Conservation (phyloP, 2,329 filamentous ascomycete species). For the Alternaria panax region DNA sequence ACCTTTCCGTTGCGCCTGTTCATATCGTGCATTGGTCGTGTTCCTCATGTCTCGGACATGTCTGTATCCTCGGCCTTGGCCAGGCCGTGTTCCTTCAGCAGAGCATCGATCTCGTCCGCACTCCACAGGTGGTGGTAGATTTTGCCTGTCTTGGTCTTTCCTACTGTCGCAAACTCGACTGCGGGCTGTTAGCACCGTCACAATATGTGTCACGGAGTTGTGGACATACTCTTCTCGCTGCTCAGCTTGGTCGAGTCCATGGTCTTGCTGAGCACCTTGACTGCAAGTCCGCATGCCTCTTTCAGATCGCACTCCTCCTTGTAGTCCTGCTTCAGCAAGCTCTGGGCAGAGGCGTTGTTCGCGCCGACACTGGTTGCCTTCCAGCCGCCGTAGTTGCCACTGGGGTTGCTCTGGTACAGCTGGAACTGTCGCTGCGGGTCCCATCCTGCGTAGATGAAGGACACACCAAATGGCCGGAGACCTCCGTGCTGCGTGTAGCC, state of each 20-base stretch:
- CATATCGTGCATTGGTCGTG: constrained; percentile 30
- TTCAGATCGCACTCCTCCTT: constrained; percentile 97
- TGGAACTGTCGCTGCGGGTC: constrained; percentile 97
- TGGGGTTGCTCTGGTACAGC: constrained; percentile 98
- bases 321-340: constrained; percentile 98
- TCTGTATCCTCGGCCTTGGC: constrained; percentile 67
- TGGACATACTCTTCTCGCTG: constrained; percentile 91
- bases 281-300: constrained; percentile 95
- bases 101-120: constrained; percentile 91
- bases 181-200: constrained; percentile 32
- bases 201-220: neutral
- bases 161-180: constrained; percentile 99
- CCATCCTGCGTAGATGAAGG: constrained; percentile 99
- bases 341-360: constrained; percentile 97
- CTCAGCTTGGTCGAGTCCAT: constrained; percentile 99
- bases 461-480: constrained; percentile 96
- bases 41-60: constrained; percentile 44
- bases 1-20: constrained; percentile 31
- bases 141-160: constrained; percentile 91
- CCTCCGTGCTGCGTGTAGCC: constrained; percentile 99
- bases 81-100: constrained; percentile 94
- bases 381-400: constrained; percentile 98
- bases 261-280: constrained; percentile 99
- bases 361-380: constrained; percentile 98
- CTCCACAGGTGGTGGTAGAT: constrained; percentile 99